A percentile compares a stretch with the other conserved stretches of the same genome.
These are phyloP conservation scores for Crucibulum laeve DNA, from an alignment of 768 basidiomycete genomes.

Conservation along the genomic window DNA sequence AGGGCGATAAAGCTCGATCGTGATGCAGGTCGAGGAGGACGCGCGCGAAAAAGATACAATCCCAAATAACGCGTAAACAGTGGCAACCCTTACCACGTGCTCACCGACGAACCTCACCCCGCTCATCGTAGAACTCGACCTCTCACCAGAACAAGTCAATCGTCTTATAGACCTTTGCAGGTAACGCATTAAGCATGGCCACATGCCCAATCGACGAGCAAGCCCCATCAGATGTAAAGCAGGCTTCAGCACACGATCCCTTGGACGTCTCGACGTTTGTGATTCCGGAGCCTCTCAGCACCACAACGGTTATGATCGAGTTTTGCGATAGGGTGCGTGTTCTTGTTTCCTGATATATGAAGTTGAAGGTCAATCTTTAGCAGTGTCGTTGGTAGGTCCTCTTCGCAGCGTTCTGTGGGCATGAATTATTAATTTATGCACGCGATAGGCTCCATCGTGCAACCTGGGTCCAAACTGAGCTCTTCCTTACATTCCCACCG, in stretches of 20 bases:
- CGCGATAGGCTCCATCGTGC: constrained; percentile 80
- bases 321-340: constrained; percentile 84
- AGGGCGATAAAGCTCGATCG: too few relatives aligned
- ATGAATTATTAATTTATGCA: constrained; percentile 2
- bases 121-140: too few relatives aligned
- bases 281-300: constrained; percentile 40
- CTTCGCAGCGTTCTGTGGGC: neutral
- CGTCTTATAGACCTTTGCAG: too few relatives aligned
- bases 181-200: too few relatives aligned
- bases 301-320: constrained; percentile 72
- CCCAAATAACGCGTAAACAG: too few relatives aligned
- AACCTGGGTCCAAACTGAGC: constrained; percentile 90
- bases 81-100: too few relatives aligned
- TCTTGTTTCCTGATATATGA: constrained; percentile 2
- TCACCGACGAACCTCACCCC: too few relatives aligned
- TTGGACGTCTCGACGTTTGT: constrained; percentile 52
- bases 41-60: too few relatives aligned
- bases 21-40: too few relatives aligned
- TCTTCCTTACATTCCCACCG: constrained; percentile 87
- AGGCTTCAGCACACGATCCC: constrained; percentile 4
- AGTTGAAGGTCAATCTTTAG: neutral
- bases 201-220: neutral
- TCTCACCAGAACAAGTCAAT: too few relatives aligned
- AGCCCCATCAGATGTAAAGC: too few relatives aligned
- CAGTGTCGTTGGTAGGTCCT: constrained; percentile 76